phyloP scores from a whole-genome alignment of 192 early-diverging fungal species.

The Rhizophagus prolifer region DNA sequence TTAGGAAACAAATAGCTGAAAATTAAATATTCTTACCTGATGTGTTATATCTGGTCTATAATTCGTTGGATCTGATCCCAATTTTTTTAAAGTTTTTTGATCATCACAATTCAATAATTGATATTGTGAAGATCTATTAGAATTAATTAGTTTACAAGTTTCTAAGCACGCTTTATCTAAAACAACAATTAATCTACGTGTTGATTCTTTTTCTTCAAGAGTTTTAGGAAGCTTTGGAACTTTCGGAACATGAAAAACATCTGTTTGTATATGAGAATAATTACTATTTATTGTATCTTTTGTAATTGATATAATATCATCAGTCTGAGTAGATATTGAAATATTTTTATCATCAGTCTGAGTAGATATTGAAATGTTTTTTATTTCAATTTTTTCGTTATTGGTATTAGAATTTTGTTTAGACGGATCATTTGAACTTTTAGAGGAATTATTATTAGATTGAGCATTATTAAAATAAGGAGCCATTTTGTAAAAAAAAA shows the following conservation, averaged over 20 bases:
- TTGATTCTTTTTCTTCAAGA: slow-evolving; percentile 66
- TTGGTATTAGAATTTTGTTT: too few relatives aligned
- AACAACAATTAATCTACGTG: slow-evolving; percentile 90
- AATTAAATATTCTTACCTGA: slow-evolving; percentile 55
- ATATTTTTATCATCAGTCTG: too few relatives aligned
- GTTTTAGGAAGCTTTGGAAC: slow-evolving; percentile 84
- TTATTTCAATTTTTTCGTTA: too few relatives aligned
- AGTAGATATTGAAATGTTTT: too few relatives aligned
- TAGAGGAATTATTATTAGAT: too few relatives aligned
- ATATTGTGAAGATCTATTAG: slow-evolving; percentile 69
- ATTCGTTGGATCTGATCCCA: slow-evolving; percentile 72
- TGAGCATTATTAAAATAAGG: too few relatives aligned
- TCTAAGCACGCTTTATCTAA: slow-evolving; percentile 87
- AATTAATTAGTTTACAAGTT: slow-evolving; percentile 85
- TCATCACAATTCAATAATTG: slow-evolving; percentile 97
- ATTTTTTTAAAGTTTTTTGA: slow-evolving; percentile 86
- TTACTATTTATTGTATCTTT: not conserved
- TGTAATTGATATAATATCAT: not conserved
- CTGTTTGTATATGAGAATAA: slow-evolving; percentile 14
- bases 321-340: too few relatives aligned
- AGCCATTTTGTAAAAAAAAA: too few relatives aligned
- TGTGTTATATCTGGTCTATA: slow-evolving; percentile 93
- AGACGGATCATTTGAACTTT: too few relatives aligned
- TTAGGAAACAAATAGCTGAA: not conserved
- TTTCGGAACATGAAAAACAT: slow-evolving; percentile 57